Evolutionary conservation across 139 green algal genomes (phyloP).

Genomic region (Chlamydomonas applanata): DNA sequence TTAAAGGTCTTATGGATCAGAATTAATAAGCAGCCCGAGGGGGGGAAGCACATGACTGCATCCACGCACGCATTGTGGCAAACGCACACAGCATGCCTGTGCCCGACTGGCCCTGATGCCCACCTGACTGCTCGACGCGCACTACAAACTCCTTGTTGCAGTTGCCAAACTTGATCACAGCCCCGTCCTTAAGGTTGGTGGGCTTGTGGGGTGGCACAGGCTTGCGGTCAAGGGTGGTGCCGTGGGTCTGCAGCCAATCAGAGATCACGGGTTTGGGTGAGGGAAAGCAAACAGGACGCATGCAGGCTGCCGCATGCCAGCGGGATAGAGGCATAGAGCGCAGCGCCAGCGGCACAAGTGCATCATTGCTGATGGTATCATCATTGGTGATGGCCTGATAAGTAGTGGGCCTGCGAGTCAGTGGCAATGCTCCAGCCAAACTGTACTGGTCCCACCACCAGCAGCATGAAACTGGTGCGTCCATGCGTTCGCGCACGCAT

Average conservation of each 20-base stretch:
- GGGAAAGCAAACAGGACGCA: background rate
- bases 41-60: too few species aligned
- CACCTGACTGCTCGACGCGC: background rate
- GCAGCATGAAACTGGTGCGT: too few species aligned
- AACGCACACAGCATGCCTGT: background rate
- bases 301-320: background rate
- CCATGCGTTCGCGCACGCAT: slow-evolving; percentile 32
- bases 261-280: background rate
- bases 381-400: too few species aligned
- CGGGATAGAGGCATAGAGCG: background rate
- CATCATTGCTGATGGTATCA: background rate
- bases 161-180: slow-evolving; percentile 41
- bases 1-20: background rate
- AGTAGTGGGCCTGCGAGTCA: too few species aligned
- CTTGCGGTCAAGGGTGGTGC: slow-evolving; percentile 42
- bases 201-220: slow-evolving; percentile 39
- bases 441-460: too few species aligned
- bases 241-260: slow-evolving; percentile 42
- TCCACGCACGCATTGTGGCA: background rate
- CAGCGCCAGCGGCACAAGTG: too few species aligned
- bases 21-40: too few species aligned
- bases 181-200: slow-evolving; percentile 24
- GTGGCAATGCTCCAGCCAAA: too few species aligned
- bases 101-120: background rate
- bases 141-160: slow-evolving; percentile 11